These are phyloP conservation scores for Camellia sinensis DNA, from an alignment of 148 eudicot genomes.

Conservation along the genomic window DNA sequence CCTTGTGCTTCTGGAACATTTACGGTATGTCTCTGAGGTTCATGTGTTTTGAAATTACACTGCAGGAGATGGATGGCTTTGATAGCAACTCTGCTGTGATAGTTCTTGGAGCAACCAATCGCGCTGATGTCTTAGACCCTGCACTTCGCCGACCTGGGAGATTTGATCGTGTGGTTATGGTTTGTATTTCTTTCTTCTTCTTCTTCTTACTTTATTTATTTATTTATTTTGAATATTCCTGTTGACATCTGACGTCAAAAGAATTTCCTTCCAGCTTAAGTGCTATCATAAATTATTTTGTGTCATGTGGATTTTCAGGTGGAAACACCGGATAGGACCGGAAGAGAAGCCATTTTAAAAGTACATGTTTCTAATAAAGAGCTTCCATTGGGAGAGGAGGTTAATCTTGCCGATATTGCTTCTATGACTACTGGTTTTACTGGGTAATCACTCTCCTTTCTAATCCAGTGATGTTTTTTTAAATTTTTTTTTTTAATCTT, in stretches of 20 bases:
- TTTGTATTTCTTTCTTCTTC: constrained; percentile 20
- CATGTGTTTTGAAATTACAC: constrained; percentile 11
- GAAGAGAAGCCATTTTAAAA: constrained; percentile 81
- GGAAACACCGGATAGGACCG: constrained; percentile 84
- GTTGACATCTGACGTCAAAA: not conserved
- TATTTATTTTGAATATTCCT: not conserved
- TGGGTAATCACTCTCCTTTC: constrained; percentile 49
- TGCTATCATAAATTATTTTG: constrained; percentile 16
- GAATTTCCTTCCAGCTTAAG: not conserved
- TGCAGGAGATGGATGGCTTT: constrained; percentile 99
- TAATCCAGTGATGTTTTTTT: not conserved
- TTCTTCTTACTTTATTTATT: too few relatives aligned
- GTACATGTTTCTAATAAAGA: constrained; percentile 83
- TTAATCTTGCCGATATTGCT: constrained; percentile 67
- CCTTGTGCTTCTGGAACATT: constrained; percentile 4
- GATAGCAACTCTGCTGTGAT: constrained; percentile 96
- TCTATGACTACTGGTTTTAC: constrained; percentile 93
- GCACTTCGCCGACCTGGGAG: constrained; percentile 98
- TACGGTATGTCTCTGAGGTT: constrained; percentile 11
- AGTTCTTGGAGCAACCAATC: constrained; percentile 96
- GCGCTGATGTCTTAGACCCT: constrained; percentile 92
- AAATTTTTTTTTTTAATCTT: not conserved
- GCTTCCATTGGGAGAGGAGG: constrained; percentile 76
- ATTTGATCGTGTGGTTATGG: constrained; percentile 90
- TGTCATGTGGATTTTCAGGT: constrained; percentile 42